Conservation (phyloP, 495 filamentous ascomycete species). For the Trichoderma reesei region DNA sequence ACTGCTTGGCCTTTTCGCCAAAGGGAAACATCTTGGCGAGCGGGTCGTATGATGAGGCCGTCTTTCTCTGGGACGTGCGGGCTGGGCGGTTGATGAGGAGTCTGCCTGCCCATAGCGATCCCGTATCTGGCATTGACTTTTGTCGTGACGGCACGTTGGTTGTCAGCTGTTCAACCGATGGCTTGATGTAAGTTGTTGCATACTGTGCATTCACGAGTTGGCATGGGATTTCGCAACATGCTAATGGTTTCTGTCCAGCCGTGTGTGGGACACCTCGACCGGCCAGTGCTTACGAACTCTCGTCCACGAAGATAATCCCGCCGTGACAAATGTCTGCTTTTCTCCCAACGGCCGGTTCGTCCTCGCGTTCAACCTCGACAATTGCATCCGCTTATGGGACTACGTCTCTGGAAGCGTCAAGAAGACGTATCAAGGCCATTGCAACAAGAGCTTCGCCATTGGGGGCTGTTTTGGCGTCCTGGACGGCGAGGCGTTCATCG, state of each 20-base stretch:
- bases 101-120: conserved; percentile 89
- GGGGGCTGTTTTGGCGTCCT: conserved; percentile 70
- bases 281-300: conserved; percentile 92
- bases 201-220: neutral
- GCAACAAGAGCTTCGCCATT: conserved; percentile 74
- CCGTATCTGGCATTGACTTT: conserved; percentile 87
- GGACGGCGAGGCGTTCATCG: conserved; percentile 51
- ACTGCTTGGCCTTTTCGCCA: conserved; percentile 83
- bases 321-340: conserved; percentile 84
- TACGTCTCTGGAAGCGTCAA: conserved; percentile 78
- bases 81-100: conserved; percentile 76
- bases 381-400: conserved; percentile 84
- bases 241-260: conserved; percentile 26
- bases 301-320: conserved; percentile 91
- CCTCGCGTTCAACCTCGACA: conserved; percentile 84
- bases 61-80: conserved; percentile 92
- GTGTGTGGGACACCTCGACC: conserved; percentile 92
- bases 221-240: neutral
- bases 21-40: conserved; percentile 94
- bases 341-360: conserved; percentile 89
- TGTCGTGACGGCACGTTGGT: conserved; percentile 86
- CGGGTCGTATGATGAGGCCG: conserved; percentile 93
- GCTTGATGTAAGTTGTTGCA: conserved; percentile 54
- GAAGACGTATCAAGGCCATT: conserved; percentile 95
- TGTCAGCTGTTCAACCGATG: conserved; percentile 79